A percentile compares a stretch with the other conserved stretches of the same genome.
Conservation (phyloP, 106 monocot species). For the Acanthochlamys bracteata region DNA sequence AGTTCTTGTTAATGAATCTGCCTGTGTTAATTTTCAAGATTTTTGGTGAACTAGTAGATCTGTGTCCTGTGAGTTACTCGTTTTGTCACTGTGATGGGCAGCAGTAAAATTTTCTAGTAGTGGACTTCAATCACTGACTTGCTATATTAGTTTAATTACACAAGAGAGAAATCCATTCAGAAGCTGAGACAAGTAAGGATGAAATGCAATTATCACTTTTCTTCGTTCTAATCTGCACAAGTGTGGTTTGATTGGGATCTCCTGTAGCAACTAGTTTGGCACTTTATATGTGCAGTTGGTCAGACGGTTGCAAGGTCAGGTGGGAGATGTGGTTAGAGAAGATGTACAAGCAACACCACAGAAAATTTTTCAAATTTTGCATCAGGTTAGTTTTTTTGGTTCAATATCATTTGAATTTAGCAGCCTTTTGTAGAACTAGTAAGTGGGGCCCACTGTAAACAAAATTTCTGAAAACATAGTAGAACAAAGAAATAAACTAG, state of each 20-base stretch:
- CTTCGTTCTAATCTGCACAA: neutral
- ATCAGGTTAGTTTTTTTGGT: constrained; percentile 45
- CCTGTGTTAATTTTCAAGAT: too few relatives aligned
- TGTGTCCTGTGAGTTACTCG: too few relatives aligned
- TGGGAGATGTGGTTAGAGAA: constrained; percentile 64
- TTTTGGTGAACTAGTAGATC: too few relatives aligned
- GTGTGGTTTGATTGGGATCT: neutral
- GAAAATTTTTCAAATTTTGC: constrained; percentile 87
- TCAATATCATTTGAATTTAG: neutral
- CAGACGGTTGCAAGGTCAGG: constrained; percentile 67
- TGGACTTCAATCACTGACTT: too few relatives aligned
- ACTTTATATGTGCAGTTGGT: constrained; percentile 43
- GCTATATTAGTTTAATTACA: too few relatives aligned
- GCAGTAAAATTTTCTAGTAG: too few relatives aligned
- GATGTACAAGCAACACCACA: constrained; percentile 66
- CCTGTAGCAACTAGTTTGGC: neutral
- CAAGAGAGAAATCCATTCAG: too few relatives aligned
- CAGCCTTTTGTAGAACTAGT: neutral
- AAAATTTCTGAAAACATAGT: neutral
- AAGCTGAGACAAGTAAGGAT: neutral
- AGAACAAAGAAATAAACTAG: too few relatives aligned
- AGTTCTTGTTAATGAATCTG: too few relatives aligned
- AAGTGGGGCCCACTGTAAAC: neutral
- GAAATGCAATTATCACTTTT: neutral
- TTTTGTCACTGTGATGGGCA: too few relatives aligned